Evolutionary conservation across 2,329 filamentous ascomycete genomes (phyloP).

Genomic region (Cladophialophora immunda): DNA sequence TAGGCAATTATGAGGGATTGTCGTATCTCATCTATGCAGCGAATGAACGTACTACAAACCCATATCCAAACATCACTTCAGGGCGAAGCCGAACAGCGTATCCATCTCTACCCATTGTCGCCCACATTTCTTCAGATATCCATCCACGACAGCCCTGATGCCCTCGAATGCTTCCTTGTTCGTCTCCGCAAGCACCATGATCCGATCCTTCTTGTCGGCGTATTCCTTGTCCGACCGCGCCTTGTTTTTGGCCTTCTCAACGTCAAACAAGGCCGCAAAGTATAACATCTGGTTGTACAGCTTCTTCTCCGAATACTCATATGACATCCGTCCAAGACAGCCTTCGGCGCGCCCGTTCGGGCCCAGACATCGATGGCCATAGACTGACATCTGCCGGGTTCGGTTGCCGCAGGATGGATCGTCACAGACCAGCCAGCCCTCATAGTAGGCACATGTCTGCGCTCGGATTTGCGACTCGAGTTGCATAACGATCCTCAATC

Average conservation of each 20-base stretch:
- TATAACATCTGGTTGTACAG: conserved; percentile 96
- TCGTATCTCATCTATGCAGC: background rate
- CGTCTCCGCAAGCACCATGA: conserved; percentile 78
- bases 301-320: conserved; percentile 86
- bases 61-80: conserved; percentile 30
- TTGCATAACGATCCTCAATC: conserved; percentile 82
- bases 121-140: conserved; percentile 87
- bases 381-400: conserved; percentile 92
- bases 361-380: conserved; percentile 87
- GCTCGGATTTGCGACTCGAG: conserved; percentile 83
- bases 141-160: conserved; percentile 78
- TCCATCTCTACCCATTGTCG: conserved; percentile 95
- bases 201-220: conserved; percentile 68
- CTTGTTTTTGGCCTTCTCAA: conserved; percentile 75
- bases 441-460: conserved; percentile 85
- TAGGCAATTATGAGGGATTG: background rate
- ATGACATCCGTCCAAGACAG: conserved; percentile 86
- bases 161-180: conserved; percentile 83
- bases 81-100: conserved; percentile 74
- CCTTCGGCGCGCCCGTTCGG: conserved; percentile 84
- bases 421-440: conserved; percentile 89
- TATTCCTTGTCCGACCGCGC: conserved; percentile 60
- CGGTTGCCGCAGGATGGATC: conserved; percentile 85
- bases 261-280: conserved; percentile 84
- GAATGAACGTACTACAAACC: background rate